These are phyloP conservation scores for Oryza officinalis DNA, from an alignment of 176 grass and related monocot genomes.

Conservation along the genomic window DNA sequence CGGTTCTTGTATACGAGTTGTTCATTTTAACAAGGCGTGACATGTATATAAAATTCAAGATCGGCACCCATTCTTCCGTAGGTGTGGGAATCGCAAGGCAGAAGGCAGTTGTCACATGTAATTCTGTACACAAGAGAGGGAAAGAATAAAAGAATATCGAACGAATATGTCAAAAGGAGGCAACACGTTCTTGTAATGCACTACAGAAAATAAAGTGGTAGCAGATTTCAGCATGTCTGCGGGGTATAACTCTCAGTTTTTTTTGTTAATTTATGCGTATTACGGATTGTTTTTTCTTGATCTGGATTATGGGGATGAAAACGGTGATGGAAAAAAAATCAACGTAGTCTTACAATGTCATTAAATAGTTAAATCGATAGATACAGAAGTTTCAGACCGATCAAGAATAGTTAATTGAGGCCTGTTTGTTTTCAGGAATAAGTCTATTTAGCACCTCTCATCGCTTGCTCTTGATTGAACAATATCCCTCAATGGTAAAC, in stretches of 20 bases:
- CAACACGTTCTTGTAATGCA: background rate
- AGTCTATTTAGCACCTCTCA: too few relatives aligned
- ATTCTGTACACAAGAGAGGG: background rate
- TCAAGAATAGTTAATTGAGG: too few relatives aligned
- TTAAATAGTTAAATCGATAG: too few relatives aligned
- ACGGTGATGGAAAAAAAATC: too few relatives aligned
- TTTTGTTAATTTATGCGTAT: background rate
- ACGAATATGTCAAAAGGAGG: background rate
- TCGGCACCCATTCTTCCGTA: conserved; percentile 24
- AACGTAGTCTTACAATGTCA: too few relatives aligned
- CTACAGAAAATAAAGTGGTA: background rate
- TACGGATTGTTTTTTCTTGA: background rate
- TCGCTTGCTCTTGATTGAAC: too few relatives aligned
- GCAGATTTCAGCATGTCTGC: background rate
- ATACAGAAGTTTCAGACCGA: too few relatives aligned
- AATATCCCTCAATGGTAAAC: too few relatives aligned
- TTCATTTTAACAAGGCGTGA: background rate
- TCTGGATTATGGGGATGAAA: too few relatives aligned
- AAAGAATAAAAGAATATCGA: conserved; percentile 29
- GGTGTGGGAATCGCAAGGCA: conserved; percentile 27
- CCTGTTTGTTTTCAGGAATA: too few relatives aligned
- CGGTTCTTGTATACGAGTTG: conserved; percentile 11
- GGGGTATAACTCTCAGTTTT: background rate
- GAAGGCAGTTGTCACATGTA: conserved; percentile 13
- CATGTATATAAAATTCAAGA: conserved; percentile 36